Base-by-base conservation (phyloP, 2,329 filamentous ascomycete genomes). In the Colletotrichum sp. region DNA sequence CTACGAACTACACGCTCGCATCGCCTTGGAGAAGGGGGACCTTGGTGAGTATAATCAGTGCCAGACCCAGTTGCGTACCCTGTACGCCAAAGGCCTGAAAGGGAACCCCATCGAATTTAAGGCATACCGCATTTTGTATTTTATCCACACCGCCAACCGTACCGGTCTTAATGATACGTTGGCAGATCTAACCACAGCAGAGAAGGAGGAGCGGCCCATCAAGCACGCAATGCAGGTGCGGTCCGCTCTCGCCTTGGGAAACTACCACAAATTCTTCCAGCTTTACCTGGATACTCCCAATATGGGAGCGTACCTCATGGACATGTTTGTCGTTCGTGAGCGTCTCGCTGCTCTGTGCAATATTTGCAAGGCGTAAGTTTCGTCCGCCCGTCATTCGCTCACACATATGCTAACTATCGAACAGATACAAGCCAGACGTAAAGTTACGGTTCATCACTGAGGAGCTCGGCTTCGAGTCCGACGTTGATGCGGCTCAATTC, bases 41-140 rank as follows among this genome's bases (percentile, higher is more conserved):
- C 92, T 99, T 89, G 96, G 97, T 99, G 97, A 99, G 97, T 99
- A 99, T 97, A 99, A 99, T 89, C 97, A 99, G 91, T 99, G 97
- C 87, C 97, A 99, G 89, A 99, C 97, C 82, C 97, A 99, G 88
- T 90, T 99, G 84, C 95, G 95, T 86, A 95, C 94, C 79, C 89
- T 99, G 82, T 99, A 99, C 87, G 92, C 92, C 85, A 92, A 95
- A 88, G 94, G 95, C 80, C 89, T 98, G 84, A 95, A 95, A 83
- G 97, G 96, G 82, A 96, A 96, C 86, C 93, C 95, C 83, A 93
- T 95, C 88, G 97, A 99, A 87, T 99, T 99, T 88, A 97, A 97
- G 92, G 97, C 96, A 79, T 99, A 99, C 90, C 96, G 97, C 92
- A 98, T 99, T 87, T 91, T 99, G 84, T 99, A 99, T 92, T 98